Base-by-base conservation (phyloP, 169 alveolate genomes). In the Babesia bovis region DNA sequence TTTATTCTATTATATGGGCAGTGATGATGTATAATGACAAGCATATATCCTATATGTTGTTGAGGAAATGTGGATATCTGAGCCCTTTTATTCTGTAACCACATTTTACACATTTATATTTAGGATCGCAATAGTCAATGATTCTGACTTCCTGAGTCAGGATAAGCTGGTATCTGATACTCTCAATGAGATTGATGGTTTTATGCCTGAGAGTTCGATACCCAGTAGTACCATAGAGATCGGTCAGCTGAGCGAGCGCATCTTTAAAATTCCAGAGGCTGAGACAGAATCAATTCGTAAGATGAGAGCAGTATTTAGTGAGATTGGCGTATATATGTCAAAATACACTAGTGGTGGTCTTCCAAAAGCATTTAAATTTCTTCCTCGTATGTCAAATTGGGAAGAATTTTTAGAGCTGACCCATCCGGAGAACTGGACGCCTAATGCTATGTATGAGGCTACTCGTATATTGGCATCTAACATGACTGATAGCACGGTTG, bases 401-500 rank as follows among this genome's bases (percentile, higher is more conserved):
- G 94, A 92, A 79, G 97, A 95, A 68, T 72, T 95, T 19, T 59
- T 97, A 23, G 84, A 86, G 66, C 81, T 95, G 56, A 95, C 99
- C 3, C 90, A 87, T 55, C 99, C 99, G 10, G 87, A 85, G 38
- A 90, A 94, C 67, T 97, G 99, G 99, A 84, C 97, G 40, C 94
- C 97, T 23, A 94, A 94, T 60, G 97, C 98, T 23, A 91, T 94
- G 90, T 89, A 82, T 74, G 96, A 95, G 59, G 98, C 96, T 0
- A 93, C 97, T 0, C 90, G 84, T 44, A 85, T 94, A 17, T 97
- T 97, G 76, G 87, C 96, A 10, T 93, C 98, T 9, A 92, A 90
- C 38, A 83, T 94, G 84, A 89, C 86, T 33, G 92, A 91, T 15
- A 74, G 90, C 47, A 94, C 68, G 42, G 92, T 32, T 17, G 85